Percentiles rank a stretch among this genome's conserved stretches.
Evolutionary conservation across 257 asterid species (phyloP).

Genomic region (Cynanchum wilfordii): DNA sequence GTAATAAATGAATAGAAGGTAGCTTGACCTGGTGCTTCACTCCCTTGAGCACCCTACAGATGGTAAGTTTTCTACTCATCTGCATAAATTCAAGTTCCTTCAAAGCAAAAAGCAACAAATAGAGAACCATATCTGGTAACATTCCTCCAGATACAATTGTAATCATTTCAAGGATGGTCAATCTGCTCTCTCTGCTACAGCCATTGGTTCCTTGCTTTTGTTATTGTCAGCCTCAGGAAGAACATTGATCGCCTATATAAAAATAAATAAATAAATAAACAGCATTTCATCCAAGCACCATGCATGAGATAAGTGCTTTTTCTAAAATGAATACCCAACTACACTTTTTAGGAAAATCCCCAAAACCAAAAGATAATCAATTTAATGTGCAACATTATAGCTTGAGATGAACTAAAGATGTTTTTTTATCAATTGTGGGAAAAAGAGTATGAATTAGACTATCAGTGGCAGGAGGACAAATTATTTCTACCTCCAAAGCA

Average conservation of each 20-base stretch:
- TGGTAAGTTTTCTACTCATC: neutral
- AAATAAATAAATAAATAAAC: neutral
- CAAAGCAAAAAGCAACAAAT: neutral
- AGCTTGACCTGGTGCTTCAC: neutral
- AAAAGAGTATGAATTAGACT: neutral
- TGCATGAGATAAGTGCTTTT: neutral
- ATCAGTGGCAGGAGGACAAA: neutral
- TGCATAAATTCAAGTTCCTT: neutral
- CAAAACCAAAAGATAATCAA: neutral
- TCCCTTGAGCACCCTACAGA: neutral
- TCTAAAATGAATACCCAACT: neutral
- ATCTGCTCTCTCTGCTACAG: conserved; percentile 13
- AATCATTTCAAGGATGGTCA: neutral
- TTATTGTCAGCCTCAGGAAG: conserved; percentile 41
- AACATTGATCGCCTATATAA: conserved; percentile 48
- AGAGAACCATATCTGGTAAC: neutral
- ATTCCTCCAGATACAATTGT: neutral
- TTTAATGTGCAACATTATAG: neutral
- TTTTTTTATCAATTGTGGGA: neutral
- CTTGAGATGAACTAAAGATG: neutral
- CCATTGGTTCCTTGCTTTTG: conserved; percentile 19
- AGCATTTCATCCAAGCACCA: neutral
- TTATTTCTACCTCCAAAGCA: neutral
- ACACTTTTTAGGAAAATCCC: neutral
- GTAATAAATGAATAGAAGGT: neutral